phyloP scores from a whole-genome alignment of 371 early-diverging fungal species.

The Lichtheimia hyalospora region DNA sequence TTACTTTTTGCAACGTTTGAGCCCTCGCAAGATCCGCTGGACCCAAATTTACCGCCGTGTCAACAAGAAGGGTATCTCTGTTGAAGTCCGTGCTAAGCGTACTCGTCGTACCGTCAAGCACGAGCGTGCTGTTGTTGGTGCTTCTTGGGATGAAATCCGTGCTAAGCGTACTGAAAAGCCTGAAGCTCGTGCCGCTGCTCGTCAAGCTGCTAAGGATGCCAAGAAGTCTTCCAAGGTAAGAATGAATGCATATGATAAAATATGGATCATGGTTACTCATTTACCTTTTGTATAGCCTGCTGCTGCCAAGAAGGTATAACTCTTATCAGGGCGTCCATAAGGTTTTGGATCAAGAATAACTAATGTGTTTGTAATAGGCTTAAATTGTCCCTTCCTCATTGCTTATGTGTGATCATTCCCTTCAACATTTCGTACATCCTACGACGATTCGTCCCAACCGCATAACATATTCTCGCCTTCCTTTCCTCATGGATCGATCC shows the following conservation, averaged over 20 bases:
- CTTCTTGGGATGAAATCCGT: conserved; percentile 91
- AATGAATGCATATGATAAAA: no score
- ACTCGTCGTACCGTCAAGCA: conserved; percentile 93
- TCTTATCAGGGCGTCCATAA: no score
- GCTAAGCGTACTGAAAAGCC: conserved; percentile 96
- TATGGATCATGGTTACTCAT: no score
- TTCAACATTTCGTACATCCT: no score
- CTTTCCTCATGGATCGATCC: no score
- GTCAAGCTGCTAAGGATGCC: conserved; percentile 84
- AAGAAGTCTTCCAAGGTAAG: conserved; percentile 56
- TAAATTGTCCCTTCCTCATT: no score
- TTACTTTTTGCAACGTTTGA: conserved; percentile 93
- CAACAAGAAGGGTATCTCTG: conserved; percentile 98
- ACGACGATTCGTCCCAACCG: no score
- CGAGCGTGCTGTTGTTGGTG: conserved; percentile 96
- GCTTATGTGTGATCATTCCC: no score
- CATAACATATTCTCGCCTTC: no score
- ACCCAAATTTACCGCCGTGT: conserved; percentile 95
- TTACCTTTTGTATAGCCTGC: conserved; percentile 37
- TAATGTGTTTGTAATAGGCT: no score
- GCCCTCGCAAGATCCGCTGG: conserved; percentile 98
- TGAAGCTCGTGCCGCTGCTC: conserved; percentile 91
- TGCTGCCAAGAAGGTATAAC: conserved; percentile 27
- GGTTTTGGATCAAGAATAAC: no score
- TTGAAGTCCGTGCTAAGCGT: conserved; percentile 96